Conservation (phyloP, 2,329 filamentous ascomycete genomes). For the Fusarium sambucinum region DNA sequence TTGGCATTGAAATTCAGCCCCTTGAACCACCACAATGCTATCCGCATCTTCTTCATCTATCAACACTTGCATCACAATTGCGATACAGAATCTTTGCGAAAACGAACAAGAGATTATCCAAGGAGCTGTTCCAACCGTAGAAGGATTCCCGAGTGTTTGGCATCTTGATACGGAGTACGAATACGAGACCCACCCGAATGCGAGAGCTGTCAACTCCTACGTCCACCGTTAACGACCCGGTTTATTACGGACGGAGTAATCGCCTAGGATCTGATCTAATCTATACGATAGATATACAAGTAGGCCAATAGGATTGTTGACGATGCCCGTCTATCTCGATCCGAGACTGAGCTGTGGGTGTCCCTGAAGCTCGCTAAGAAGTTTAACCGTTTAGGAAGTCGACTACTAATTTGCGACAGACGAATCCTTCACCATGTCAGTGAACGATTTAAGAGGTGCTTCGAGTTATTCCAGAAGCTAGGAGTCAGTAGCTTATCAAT, state of each 20-base stretch:
- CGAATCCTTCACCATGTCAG: neutral
- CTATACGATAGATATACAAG: neutral
- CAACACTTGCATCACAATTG: neutral
- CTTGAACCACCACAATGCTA: constrained; percentile 2
- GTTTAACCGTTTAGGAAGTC: neutral
- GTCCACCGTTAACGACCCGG: neutral
- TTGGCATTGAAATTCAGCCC: constrained; percentile 5
- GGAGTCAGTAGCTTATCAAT: neutral
- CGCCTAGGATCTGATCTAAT: constrained; percentile 20
- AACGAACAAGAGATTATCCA: constrained; percentile 33
- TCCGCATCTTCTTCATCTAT: constrained; percentile 1
- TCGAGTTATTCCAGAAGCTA: neutral
- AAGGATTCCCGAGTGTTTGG: neutral
- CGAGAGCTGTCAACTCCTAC: constrained; percentile 6
- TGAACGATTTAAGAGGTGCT: neutral
- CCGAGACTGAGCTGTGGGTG: constrained; percentile 2
- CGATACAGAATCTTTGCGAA: constrained; percentile 23
- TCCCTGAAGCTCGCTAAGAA: constrained; percentile 1
- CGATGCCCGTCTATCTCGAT: neutral
- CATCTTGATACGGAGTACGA: constrained; percentile 8
- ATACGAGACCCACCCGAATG: constrained; percentile 38
- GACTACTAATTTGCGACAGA: neutral
- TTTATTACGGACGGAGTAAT: neutral
- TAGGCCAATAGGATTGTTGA: constrained; percentile 4
- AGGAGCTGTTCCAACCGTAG: neutral